These are phyloP conservation scores for Scheffersomyces titani DNA, from an alignment of 1,139 yeast species.

Conservation along the genomic window DNA sequence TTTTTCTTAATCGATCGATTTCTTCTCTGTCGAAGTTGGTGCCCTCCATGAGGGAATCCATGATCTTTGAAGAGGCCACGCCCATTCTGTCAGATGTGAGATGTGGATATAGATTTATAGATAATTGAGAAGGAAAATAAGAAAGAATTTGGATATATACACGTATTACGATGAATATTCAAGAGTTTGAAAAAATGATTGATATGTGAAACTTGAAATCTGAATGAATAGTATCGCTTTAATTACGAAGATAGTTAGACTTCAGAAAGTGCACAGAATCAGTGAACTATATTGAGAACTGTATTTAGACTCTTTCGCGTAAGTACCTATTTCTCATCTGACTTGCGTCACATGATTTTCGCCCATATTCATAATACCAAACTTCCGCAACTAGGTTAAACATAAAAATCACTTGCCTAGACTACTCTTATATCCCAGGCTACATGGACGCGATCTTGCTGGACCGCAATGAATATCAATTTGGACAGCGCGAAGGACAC, in stretches of 20 bases:
- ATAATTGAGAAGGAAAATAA: not conserved
- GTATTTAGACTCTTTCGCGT: not conserved
- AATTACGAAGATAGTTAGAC: not conserved
- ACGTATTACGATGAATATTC: not conserved
- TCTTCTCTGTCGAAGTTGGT: conserved; percentile 89
- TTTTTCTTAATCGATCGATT: conserved; percentile 82
- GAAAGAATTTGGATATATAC: not conserved
- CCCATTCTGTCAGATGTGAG: conserved; percentile 52
- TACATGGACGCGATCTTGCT: not conserved
- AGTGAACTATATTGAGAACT: not conserved
- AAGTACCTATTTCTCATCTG: not conserved
- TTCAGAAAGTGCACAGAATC: not conserved
- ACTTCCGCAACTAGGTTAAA: not conserved
- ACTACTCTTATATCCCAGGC: not conserved
- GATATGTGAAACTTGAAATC: not conserved
- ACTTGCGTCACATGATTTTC: not conserved
- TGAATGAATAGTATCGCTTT: not conserved
- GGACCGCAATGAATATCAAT: conserved; percentile 39
- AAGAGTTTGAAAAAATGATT: too few species aligned
- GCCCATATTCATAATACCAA: not conserved
- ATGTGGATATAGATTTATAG: not conserved
- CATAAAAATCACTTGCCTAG: not conserved
- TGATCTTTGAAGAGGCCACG: conserved; percentile 62
- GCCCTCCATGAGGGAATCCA: conserved; percentile 71
- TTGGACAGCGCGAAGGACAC: conserved; percentile 68